A percentile compares a stretch with the other conserved stretches of the same genome.
Evolutionary conservation across 2,329 filamentous ascomycete genomes (phyloP).

Genomic region (Colletotrichum noveboracense): DNA sequence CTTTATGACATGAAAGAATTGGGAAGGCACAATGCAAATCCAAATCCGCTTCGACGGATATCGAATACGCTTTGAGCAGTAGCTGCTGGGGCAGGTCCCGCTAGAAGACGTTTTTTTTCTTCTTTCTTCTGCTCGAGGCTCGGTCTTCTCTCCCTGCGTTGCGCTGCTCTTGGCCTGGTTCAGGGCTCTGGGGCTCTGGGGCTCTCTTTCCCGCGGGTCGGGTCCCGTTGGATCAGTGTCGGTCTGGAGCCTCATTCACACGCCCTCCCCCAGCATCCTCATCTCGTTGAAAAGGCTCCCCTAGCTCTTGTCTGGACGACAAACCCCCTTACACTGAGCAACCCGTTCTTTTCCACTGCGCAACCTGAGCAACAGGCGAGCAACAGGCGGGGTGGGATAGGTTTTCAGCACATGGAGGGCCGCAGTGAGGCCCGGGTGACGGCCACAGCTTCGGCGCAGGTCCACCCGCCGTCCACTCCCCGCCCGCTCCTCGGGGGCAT

Average conservation of each 20-base stretch:
- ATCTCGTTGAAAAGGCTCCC: neutral
- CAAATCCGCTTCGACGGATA: neutral
- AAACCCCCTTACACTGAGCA: constrained; percentile 17
- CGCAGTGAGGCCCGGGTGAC: neutral
- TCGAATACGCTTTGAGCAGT: neutral
- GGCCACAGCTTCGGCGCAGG: neutral
- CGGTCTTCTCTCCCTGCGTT: neutral
- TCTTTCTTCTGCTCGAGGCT: neutral
- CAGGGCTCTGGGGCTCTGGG: neutral
- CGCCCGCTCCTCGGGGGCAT: neutral
- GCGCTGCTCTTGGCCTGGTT: neutral
- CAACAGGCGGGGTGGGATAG: neutral
- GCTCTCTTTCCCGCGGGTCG: neutral
- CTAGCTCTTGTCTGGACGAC: neutral
- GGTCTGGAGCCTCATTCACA: neutral
- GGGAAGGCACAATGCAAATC: neutral
- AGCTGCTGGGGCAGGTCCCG: neutral
- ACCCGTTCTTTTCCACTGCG: constrained; percentile 10
- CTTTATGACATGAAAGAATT: neutral
- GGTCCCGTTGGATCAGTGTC: neutral
- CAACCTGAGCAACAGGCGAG: constrained; percentile 2
- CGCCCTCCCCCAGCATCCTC: neutral
- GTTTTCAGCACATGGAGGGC: neutral
- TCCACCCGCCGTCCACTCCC: neutral
- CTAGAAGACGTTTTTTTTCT: neutral